Base-by-base conservation (phyloP, 2,329 filamentous ascomycete genomes). In the Apiospora koreana region DNA sequence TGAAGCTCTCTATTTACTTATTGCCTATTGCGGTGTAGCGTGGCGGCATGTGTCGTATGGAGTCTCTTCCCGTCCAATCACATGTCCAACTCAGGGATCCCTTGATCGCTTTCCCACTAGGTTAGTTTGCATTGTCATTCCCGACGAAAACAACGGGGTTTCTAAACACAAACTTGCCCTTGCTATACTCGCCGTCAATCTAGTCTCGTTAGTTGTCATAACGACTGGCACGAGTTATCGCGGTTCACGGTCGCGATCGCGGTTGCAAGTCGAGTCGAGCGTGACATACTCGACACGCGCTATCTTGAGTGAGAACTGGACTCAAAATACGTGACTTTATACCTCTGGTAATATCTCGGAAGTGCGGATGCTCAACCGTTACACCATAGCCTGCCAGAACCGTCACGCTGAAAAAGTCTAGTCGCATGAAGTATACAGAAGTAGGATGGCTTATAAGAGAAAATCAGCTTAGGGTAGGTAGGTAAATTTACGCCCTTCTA, bases 11-110 rank as follows among this genome's bases (percentile, higher is more conserved):
- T 50, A 65, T 71, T 86, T 86, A 85, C 82, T 79, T 79, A 78
- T 80, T 84, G 75, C 84, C 82, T 75, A 74, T 80, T 73, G 7
- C 7, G 79, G 80, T 4, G 67, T 85, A 83, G 84, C 75, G 77
- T 35, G 67, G 69, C 65, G 66, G 41, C 23, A 68, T 46, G 66
- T 25, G 1, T 66, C 64, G n/a, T n/a, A n/a, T n/a, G n/a, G n/a
- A 28, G 14, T 41, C 64, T n/a, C 64, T 45, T 66, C 18, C 54
- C 54, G 31, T 8, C 54, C 54, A 62, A 62, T 62, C 54, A 38
- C 9, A 6, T 1, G 18, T 21, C 21, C 31, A 8, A n/a, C 14
- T 12, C 31, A 12, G 21, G 31, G 21, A 62, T 35, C 31, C 54
- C 54, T 38, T 31, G 54, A n/a, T 18, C 35, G 9, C 21, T 38